Evolutionary conservation across 768 basidiomycete species (phyloP), one percentile per base, ranked within the genome.

Genomic region (Kwoniella dejecticola): DNA sequence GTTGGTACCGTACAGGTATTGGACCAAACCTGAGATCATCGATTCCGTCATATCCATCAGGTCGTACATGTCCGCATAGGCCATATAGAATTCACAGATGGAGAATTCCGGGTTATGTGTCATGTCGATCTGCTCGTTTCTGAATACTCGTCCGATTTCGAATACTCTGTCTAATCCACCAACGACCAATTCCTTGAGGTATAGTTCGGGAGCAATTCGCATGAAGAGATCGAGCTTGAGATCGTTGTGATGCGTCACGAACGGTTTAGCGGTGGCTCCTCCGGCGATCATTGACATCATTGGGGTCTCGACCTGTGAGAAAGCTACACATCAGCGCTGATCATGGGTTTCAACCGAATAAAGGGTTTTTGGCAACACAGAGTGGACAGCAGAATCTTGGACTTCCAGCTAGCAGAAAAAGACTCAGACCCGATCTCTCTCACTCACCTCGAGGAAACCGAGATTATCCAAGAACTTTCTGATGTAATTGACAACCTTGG

Each of bases 61-160:
- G 76, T 98, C 96, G 82, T 91, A 89, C 93, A 95, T 94, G 79
- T 98, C 96, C 60, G 96, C 96, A 71, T 97, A 98, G 29, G 96
- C 95, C 95, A 99, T 98, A 77, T 98, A 99, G 81, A 99, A 98
- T 82, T 99, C 95, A 84, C 95, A 98, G 81, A 97, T 95, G 4
- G 91, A 90, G 82, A 97, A 97, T 79, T 99, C 96, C 68, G 96
- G 96, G 80, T 99, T 99, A 80, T 99, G 96, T 17, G 96, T 99
- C 67, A 99, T 82, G 81, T 99, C 96, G 75, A 99, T 99, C 29
- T 94, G 90, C 79, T 99, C 96, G 80, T 98, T 99, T 47, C 96
- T 84, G 85, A 98, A 99, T 12, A 97, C 93, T 41, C 95, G 87
- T 2, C 95, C 96, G 64, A 99, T 97, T 81, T 99, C 96, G 80